phyloP scores from a whole-genome alignment of 345 rosid species.

The Geranium brycei region DNA sequence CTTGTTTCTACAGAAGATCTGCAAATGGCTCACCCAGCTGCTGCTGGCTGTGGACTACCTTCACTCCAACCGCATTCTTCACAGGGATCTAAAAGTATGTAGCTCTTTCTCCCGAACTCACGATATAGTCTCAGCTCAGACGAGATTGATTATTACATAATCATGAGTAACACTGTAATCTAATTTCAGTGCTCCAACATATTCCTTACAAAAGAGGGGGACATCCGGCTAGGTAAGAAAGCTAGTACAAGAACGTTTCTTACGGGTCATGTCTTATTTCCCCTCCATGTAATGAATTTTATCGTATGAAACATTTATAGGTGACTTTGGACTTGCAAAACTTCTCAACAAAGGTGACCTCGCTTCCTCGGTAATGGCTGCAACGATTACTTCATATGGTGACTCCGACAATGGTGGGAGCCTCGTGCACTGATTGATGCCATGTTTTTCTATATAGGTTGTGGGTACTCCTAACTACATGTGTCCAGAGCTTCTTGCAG shows the following conservation, averaged over 20 bases:
- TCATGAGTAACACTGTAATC: slow-evolving; percentile 10
- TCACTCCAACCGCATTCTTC: slow-evolving; percentile 88
- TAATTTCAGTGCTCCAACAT: slow-evolving; percentile 84
- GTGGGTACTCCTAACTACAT: slow-evolving; percentile 88
- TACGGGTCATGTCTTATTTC: no score
- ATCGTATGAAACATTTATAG: slow-evolving; percentile 22
- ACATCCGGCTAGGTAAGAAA: slow-evolving; percentile 70
- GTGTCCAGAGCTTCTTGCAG: slow-evolving; percentile 89
- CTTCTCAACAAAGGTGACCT: slow-evolving; percentile 75
- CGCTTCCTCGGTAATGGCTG: slow-evolving; percentile 39
- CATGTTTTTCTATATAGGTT: slow-evolving; percentile 27
- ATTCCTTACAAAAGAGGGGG: slow-evolving; percentile 74
- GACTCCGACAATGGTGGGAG: no score
- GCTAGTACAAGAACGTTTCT: not conserved
- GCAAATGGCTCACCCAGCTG: slow-evolving; percentile 91
- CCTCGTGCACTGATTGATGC: no score
- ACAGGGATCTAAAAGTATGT: slow-evolving; percentile 81
- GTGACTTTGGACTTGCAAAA: slow-evolving; percentile 92
- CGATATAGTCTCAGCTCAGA: no score
- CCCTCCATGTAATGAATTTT: no score
- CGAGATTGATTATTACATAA: no score
- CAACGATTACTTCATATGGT: not conserved
- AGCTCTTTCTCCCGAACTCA: slow-evolving; percentile 2
- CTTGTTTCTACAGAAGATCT: slow-evolving; percentile 52
- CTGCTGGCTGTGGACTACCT: slow-evolving; percentile 89